Evolutionary conservation across 805 yeast species (phyloP).

Genomic region (Wickerhamomyces tratensis): DNA sequence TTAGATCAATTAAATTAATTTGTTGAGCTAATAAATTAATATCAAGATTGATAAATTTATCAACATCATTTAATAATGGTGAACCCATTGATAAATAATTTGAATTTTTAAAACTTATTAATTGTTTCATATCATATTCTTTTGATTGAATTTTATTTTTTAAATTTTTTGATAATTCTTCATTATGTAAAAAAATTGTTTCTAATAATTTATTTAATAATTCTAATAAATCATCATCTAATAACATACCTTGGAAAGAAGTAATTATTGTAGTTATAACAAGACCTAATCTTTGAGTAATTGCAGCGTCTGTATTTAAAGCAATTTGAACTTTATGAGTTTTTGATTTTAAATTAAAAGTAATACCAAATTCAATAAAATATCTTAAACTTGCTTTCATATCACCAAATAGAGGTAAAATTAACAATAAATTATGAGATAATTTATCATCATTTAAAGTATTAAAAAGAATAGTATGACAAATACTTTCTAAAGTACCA

Average conservation of each 20-base stretch:
- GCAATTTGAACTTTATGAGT: slow-evolving; percentile 17
- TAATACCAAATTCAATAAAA: slow-evolving; percentile 32
- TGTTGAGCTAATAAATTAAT: slow-evolving; percentile 48
- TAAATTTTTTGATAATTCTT: slow-evolving; percentile 40
- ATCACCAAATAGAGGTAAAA: slow-evolving; percentile 48
- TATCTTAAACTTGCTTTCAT: slow-evolving; percentile 31
- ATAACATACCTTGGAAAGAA: slow-evolving; percentile 57
- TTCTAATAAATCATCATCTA: slow-evolving; percentile 53
- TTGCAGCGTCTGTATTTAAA: slow-evolving; percentile 23
- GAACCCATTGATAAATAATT: slow-evolving; percentile 15
- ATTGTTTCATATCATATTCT: slow-evolving; percentile 33
- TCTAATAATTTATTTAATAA: slow-evolving; percentile 44
- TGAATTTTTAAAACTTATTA: slow-evolving; percentile 20
- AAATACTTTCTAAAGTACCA: slow-evolving; percentile 61
- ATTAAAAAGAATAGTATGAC: slow-evolving; percentile 63
- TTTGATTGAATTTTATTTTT: slow-evolving; percentile 41
- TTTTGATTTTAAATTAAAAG: slow-evolving; percentile 20
- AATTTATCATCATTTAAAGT: slow-evolving; percentile 29
- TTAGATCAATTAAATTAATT: slow-evolving; percentile 57
- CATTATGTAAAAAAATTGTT: slow-evolving; percentile 35
- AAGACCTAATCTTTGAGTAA: slow-evolving; percentile 41
- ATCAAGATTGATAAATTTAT: slow-evolving; percentile 45
- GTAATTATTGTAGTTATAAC: slow-evolving; percentile 48
- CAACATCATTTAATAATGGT: slow-evolving; percentile 21
- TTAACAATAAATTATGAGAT: slow-evolving; percentile 32